Conservation (phyloP, 164 flowering plant species). For the Cinnamomum chago region DNA sequence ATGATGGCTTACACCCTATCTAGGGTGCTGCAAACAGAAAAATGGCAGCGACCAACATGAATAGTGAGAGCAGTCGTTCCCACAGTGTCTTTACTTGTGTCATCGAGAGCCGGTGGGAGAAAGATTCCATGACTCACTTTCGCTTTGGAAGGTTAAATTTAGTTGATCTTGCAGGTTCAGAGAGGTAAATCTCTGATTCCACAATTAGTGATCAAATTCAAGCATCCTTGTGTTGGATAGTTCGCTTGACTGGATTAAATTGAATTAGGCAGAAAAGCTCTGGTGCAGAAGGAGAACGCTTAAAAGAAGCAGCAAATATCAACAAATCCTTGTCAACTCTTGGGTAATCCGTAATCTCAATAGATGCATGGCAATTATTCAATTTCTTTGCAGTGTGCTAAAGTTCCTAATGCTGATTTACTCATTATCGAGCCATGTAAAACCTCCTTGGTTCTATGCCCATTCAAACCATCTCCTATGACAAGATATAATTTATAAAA, state of each 20-base stretch:
- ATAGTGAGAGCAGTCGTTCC: slow-evolving; percentile 90
- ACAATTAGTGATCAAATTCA: background rate
- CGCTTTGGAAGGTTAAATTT: slow-evolving; percentile 85
- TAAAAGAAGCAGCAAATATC: slow-evolving; percentile 93
- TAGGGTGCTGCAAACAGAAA: slow-evolving; percentile 91
- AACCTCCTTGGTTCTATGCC: background rate
- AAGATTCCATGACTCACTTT: slow-evolving; percentile 61
- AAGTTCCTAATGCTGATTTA: background rate
- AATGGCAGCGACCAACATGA: slow-evolving; percentile 87
- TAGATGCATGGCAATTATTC: slow-evolving; percentile 3
- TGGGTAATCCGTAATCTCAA: slow-evolving; percentile 64
- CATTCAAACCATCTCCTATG: background rate
- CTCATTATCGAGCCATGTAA: background rate
- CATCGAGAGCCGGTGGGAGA: slow-evolving; percentile 87
- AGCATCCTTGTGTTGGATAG: background rate
- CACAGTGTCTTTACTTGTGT: slow-evolving; percentile 93
- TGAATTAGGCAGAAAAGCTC: slow-evolving; percentile 81
- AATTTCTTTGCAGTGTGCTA: slow-evolving; percentile 1
- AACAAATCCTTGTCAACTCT: slow-evolving; percentile 89
- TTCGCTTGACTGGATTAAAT: slow-evolving; percentile 9
- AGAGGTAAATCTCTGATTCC: slow-evolving; percentile 52
- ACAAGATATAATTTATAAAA: background rate
- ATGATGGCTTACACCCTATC: background rate
- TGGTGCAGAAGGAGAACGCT: slow-evolving; percentile 92
- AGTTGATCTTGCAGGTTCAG: slow-evolving; percentile 95